A percentile compares a stretch with the other conserved stretches of the same genome.
phyloP scores from a whole-genome alignment of 345 rosid genomes.

The Jatropha curcas region DNA sequence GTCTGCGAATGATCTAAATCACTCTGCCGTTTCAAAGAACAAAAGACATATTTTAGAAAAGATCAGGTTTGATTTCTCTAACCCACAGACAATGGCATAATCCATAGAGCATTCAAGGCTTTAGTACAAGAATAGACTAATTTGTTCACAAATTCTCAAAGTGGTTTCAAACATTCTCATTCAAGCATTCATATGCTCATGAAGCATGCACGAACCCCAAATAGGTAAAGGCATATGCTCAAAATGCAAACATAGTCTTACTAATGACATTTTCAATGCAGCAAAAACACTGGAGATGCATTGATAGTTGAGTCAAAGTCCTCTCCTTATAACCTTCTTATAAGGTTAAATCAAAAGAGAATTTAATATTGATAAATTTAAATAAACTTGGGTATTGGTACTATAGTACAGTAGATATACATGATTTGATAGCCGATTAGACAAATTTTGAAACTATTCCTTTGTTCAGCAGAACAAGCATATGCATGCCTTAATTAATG shows the following conservation, averaged over 20 bases:
- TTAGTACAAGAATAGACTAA: not conserved
- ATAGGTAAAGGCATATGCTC: not conserved
- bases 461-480: not conserved
- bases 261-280: not conserved
- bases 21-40: constrained; percentile 52
- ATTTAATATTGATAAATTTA: not conserved
- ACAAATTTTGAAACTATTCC: not conserved
- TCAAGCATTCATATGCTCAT: not conserved
- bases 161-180: not conserved
- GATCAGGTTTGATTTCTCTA: not conserved
- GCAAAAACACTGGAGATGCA: not conserved
- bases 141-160: not conserved
- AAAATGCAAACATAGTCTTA: not conserved
- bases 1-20: constrained; percentile 55
- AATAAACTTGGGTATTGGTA: not conserved
- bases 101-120: not conserved
- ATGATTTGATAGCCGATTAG: not conserved
- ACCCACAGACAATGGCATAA: not conserved
- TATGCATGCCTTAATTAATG: not conserved
- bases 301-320: not conserved
- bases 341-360: not conserved
- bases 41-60: constrained; percentile 6
- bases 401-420: not conserved
- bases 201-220: not conserved
- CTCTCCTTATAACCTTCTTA: not conserved